Evolutionary conservation across 352 stramenopile species (phyloP).

Genomic region (Blastocystis sp.): DNA sequence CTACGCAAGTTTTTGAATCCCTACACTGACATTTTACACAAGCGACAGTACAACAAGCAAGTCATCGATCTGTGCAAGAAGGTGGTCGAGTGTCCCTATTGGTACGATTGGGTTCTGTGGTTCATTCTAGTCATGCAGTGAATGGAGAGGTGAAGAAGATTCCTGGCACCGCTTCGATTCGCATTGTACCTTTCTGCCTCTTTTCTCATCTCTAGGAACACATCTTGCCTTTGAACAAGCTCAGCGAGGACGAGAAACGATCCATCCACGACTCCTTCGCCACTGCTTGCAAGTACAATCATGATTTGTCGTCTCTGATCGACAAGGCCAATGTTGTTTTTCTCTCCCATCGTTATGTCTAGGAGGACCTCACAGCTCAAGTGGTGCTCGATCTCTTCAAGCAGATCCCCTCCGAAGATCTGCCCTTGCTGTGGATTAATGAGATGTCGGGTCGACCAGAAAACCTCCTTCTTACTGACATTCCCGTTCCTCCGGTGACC

Average conservation of each 20-base stretch:
- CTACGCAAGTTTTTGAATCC: conserved; percentile 78
- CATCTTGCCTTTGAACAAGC: conserved; percentile 67
- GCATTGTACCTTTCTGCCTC: conserved; percentile 75
- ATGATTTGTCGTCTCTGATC: conserved; percentile 75
- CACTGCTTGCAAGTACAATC: conserved; percentile 67
- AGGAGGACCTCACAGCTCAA: conserved; percentile 68
- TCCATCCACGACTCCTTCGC: conserved; percentile 61
- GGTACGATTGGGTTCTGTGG: conserved; percentile 61
- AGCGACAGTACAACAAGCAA: conserved; percentile 77
- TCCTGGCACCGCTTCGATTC: conserved; percentile 85
- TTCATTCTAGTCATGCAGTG: conserved; percentile 68
- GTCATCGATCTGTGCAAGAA: conserved; percentile 94
- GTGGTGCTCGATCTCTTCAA: conserved; percentile 86
- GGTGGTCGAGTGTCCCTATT: conserved; percentile 85
- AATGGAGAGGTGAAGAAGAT: conserved; percentile 98
- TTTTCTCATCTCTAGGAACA: conserved; percentile 71
- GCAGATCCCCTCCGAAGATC: conserved; percentile 92
- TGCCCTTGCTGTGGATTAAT: conserved; percentile 92
- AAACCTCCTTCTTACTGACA: conserved; percentile 89
- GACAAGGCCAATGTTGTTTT: conserved; percentile 72
- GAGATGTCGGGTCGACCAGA: conserved; percentile 84
- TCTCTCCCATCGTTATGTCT: background rate
- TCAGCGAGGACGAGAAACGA: conserved; percentile 40
- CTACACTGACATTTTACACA: conserved; percentile 71
- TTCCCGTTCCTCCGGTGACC: conserved; percentile 94